These are phyloP conservation scores for Apiotrichum laibachii DNA, from an alignment of 1,284 basidiomycete species.

Conservation along the genomic window DNA sequence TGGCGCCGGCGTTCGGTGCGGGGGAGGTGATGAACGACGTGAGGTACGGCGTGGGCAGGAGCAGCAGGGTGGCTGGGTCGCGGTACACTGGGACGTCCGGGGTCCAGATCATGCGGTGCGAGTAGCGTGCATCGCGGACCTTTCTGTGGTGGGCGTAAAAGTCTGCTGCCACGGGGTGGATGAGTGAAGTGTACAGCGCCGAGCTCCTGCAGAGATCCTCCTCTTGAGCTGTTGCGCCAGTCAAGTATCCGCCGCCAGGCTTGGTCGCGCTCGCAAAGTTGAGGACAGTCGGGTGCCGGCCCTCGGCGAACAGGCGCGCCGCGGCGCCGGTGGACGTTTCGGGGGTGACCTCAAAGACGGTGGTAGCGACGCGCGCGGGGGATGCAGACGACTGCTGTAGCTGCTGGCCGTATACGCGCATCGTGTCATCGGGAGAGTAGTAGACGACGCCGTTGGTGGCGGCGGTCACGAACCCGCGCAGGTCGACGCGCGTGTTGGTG, in stretches of 20 bases:
- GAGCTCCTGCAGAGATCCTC: constrained; percentile 21
- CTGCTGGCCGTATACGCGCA: neutral
- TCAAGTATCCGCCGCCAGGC: constrained; percentile 21
- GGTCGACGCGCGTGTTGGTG: constrained; percentile 8
- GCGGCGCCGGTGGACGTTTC: constrained; percentile 16
- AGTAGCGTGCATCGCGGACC: constrained; percentile 14
- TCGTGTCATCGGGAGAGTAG: constrained; percentile 8
- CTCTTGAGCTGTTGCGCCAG: constrained; percentile 20
- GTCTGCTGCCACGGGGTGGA: neutral
- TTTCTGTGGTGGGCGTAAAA: constrained; percentile 13
- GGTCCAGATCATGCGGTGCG: constrained; percentile 20
- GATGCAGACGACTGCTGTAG: neutral
- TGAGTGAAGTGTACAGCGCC: constrained; percentile 16
- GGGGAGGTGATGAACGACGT: constrained; percentile 14
- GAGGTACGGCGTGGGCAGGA: constrained; percentile 7
- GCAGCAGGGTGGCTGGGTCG: neutral
- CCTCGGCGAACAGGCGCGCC: constrained; percentile 8
- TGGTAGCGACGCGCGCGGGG: neutral
- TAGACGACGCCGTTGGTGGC: neutral
- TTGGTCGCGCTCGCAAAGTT: constrained; percentile 22
- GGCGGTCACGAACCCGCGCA: constrained; percentile 2
- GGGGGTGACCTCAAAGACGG: constrained; percentile 7
- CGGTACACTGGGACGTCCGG: constrained; percentile 16
- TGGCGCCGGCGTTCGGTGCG: constrained; percentile 16
- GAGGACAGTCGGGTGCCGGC: constrained; percentile 9